These are phyloP conservation scores for Gossypium herbaceum DNA, from an alignment of 345 rosid genomes.

Conservation along the genomic window DNA sequence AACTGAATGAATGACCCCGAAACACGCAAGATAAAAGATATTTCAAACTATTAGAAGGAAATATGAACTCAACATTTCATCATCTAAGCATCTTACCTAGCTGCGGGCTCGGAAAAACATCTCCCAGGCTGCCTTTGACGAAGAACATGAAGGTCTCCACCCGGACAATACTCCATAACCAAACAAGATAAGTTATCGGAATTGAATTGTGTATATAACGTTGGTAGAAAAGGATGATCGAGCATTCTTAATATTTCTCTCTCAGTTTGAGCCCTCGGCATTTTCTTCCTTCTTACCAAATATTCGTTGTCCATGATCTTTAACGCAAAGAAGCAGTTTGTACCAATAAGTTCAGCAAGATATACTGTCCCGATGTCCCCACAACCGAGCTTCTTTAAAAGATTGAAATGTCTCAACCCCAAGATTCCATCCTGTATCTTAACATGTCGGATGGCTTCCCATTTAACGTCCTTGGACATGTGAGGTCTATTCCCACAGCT, in stretches of 20 bases:
- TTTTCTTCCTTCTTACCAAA: slow-evolving; percentile 80
- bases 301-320: slow-evolving; percentile 94
- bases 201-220: slow-evolving; percentile 75
- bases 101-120: slow-evolving; percentile 77
- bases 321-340: slow-evolving; percentile 74
- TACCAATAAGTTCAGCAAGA: slow-evolving; percentile 75
- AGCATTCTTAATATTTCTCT: slow-evolving; percentile 78
- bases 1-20: background rate
- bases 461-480: slow-evolving; percentile 85
- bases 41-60: slow-evolving; percentile 5
- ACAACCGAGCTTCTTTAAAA: slow-evolving; percentile 84
- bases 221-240: slow-evolving; percentile 95
- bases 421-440: slow-evolving; percentile 54
- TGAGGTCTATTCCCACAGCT: slow-evolving; percentile 93
- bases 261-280: slow-evolving; percentile 85
- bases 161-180: slow-evolving; percentile 98
- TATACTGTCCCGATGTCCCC: slow-evolving; percentile 98
- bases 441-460: slow-evolving; percentile 71
- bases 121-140: slow-evolving; percentile 85
- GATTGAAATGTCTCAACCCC: slow-evolving; percentile 74
- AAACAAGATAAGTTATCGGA: slow-evolving; percentile 80
- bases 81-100: slow-evolving; percentile 48
- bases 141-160: slow-evolving; percentile 93
- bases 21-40: background rate
- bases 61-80: background rate